Conservation (phyloP, 2,329 filamentous ascomycete species). For the Beauveria varroae region DNA sequence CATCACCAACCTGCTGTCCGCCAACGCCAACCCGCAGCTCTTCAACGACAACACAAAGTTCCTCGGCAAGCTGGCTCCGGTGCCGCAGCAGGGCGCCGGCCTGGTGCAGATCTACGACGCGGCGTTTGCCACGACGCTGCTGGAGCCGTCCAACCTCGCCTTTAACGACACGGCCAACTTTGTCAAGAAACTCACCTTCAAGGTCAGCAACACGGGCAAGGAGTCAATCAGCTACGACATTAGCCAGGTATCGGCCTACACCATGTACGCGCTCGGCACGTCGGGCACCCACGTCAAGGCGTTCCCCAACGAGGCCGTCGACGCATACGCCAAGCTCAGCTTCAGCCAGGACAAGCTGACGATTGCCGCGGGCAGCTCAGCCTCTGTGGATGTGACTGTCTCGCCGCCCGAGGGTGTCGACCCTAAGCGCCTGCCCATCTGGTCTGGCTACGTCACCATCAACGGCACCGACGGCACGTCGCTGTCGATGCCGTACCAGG, state of each 20-base stretch:
- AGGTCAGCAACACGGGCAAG: constrained; percentile 45
- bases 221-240: constrained; percentile 44
- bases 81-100: constrained; percentile 53
- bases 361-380: constrained; percentile 33
- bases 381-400: constrained; percentile 38
- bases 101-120: constrained; percentile 54
- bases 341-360: constrained; percentile 37
- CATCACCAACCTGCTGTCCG: constrained; percentile 41
- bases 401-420: constrained; percentile 30
- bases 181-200: constrained; percentile 40
- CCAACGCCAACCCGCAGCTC: constrained; percentile 40
- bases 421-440: constrained; percentile 29
- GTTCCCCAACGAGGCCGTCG: constrained; percentile 39
- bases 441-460: constrained; percentile 35
- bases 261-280: constrained; percentile 41
- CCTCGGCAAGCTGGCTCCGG: constrained; percentile 39
- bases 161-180: constrained; percentile 60
- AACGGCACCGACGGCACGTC: constrained; percentile 28
- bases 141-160: constrained; percentile 49
- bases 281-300: constrained; percentile 26
- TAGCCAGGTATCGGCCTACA: constrained; percentile 40
- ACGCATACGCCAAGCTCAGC: constrained; percentile 33
- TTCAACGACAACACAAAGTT: constrained; percentile 38
- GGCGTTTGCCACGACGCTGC: constrained; percentile 43
- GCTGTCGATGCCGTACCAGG: constrained; percentile 33